Evolutionary conservation across 371 early-diverging fungal genomes (phyloP).

Genomic region (Choanephora cucurbitarum): DNA sequence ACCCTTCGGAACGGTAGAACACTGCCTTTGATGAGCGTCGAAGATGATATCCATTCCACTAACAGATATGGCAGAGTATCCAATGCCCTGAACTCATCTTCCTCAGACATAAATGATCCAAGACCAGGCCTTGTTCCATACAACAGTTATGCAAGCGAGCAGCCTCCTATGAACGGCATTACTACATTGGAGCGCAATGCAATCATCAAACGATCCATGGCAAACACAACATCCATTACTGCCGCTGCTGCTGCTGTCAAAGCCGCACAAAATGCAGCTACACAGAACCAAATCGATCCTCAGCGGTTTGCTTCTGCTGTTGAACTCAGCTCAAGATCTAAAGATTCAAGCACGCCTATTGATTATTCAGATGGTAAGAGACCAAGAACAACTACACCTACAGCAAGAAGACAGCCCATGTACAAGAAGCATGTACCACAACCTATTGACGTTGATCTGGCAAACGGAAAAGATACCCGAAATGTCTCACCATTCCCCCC

Average conservation of each 20-base stretch:
- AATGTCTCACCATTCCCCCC: background rate
- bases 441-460: constrained; percentile 25
- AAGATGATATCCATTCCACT: background rate
- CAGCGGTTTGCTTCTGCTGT: constrained; percentile 32
- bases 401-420: constrained; percentile 13
- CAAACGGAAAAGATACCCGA: constrained; percentile 18
- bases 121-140: too few relatives aligned
- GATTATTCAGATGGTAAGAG: background rate
- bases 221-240: background rate
- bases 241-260: constrained; percentile 14
- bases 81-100: background rate
- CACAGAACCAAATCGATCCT: constrained; percentile 4
- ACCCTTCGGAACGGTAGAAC: constrained; percentile 14
- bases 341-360: constrained; percentile 1
- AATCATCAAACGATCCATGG: too few relatives aligned
- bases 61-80: background rate
- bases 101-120: background rate
- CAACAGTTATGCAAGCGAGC: too few relatives aligned
- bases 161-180: too few relatives aligned
- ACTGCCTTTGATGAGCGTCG: constrained; percentile 5
- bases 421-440: constrained; percentile 7
- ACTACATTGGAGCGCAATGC: too few relatives aligned
- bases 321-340: constrained; percentile 24
- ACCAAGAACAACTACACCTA: constrained; percentile 28
- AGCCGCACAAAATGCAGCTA: too few relatives aligned